Conservation (phyloP, 305 asterid species). For the Nicotiana rustica region DNA sequence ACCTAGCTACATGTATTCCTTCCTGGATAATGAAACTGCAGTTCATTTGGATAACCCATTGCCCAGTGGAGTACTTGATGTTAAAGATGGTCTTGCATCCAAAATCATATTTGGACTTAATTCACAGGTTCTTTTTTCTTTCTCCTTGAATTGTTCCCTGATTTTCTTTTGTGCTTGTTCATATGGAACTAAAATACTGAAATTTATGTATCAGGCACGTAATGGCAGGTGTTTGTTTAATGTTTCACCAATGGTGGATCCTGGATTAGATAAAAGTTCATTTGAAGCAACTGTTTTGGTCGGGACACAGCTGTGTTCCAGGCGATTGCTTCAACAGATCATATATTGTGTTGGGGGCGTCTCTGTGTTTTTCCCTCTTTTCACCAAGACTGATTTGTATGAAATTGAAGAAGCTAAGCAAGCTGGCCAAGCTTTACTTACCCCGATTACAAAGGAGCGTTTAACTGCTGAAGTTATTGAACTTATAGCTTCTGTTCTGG, state of each 20-base stretch:
- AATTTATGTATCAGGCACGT: conserved; percentile 71
- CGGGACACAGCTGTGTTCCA: conserved; percentile 96
- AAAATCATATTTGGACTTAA: conserved; percentile 92
- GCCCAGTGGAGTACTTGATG: conserved; percentile 82
- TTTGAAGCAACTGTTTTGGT: conserved; percentile 77
- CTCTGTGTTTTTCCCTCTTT: conserved; percentile 92
- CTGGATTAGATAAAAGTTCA: conserved; percentile 64
- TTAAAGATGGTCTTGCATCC: conserved; percentile 93
- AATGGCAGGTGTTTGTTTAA: conserved; percentile 79
- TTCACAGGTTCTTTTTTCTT: conserved; percentile 75
- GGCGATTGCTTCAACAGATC: conserved; percentile 93
- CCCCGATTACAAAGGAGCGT: conserved; percentile 65
- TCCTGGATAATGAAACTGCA: conserved; percentile 88
- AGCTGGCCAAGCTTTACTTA: conserved; percentile 56
- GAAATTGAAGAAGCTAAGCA: conserved; percentile 53
- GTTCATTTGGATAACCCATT: conserved; percentile 66
- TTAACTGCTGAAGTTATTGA: conserved; percentile 82
- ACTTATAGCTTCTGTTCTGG: conserved; percentile 92
- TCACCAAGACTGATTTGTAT: conserved; percentile 67
- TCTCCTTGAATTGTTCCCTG: conserved; percentile 36
- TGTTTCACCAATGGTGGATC: conserved; percentile 78
- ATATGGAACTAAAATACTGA: neutral
- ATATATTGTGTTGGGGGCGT: conserved; percentile 99
- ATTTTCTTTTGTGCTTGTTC: conserved; percentile 4
- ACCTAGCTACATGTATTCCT: conserved; percentile 98